Base-by-base conservation (phyloP, 176 grass and related monocot species). In the Musa acuminata region DNA sequence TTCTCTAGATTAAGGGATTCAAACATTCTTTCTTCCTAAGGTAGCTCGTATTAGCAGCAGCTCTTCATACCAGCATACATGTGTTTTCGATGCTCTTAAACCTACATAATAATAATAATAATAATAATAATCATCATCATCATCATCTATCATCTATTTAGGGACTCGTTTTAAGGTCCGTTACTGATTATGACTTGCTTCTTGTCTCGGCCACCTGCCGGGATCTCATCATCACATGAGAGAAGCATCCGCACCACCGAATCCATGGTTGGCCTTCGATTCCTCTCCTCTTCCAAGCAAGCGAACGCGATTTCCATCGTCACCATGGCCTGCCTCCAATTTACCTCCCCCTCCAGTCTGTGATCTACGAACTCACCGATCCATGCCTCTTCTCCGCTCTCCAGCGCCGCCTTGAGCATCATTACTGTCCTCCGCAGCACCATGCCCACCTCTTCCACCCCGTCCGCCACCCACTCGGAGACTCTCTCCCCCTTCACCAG, bases 201-300 rank as follows among this genome's bases (percentile, higher is more conserved):
- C 35, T 6, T 43, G 35, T 43, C 35, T 43, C 3, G 35, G 3
- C 35, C 35, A 43, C 35, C 35, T 43, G 35, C 4, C 35, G 4
- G 4, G 35, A 43, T 24, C 9, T 64, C 62, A 64, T 20, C 53
- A 75, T 82, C 23, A 57, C 51, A 51, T 0, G 27, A 71, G 35
- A 52, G 72, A 3, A 83, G 81, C 68, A 75, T 52, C 26, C 63
- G 63, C 62, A 77, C 64, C 49, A 83, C 64, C 52, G 23, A 77
- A 11, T 83, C 35, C 81, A 83, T 83, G 52, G 35, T 83, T 13
- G 81, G 81, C 64, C 81, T 77, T 74, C 77, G 77, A 51, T 58
- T 71, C 9, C 73, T 74, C 20, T 83, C 81, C 51, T 83, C 81
- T 71, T 83, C 26, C 67, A 83, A 72, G 81, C 81, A 83, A 83